Conservation (phyloP, 2,329 filamentous ascomycete genomes). For the Aspergillus sp. region DNA sequence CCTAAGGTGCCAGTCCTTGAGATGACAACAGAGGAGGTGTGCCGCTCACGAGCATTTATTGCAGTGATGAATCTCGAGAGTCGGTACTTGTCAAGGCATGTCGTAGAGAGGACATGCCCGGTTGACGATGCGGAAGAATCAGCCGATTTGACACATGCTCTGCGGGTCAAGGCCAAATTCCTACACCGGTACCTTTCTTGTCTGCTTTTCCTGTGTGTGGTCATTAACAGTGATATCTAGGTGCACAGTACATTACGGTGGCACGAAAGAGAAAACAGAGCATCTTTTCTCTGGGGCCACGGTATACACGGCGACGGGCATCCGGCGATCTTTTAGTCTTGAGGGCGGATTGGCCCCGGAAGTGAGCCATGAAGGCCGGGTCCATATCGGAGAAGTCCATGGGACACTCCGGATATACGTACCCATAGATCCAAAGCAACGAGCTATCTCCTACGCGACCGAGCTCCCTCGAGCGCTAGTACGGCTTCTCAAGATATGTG, state of each 20-base stretch:
- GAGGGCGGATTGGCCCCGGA: not conserved
- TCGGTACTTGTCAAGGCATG: not conserved
- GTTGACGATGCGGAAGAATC: not conserved
- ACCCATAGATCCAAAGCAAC: not conserved
- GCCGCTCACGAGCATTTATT: not conserved
- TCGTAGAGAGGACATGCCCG: not conserved
- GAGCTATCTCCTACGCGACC: slow-evolving; percentile 5
- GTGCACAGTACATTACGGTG: not conserved
- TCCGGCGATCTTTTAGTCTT: not conserved
- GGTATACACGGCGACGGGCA: not conserved
- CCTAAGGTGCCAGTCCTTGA: not conserved
- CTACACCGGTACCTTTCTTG: not conserved
- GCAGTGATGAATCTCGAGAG: not conserved
- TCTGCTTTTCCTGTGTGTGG: not conserved
- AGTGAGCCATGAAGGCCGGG: not conserved
- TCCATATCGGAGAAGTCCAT: not conserved
- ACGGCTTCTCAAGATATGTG: not conserved
- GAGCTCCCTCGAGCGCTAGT: not conserved
- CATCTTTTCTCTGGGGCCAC: not conserved
- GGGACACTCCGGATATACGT: not conserved
- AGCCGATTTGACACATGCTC: not conserved
- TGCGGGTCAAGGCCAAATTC: not conserved
- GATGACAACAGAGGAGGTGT: not conserved
- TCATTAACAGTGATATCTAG: not conserved
- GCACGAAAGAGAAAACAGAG: not conserved